These are phyloP conservation scores for Xylaria sp. DNA, from an alignment of 2,329 filamentous ascomycete genomes.

Conservation along the genomic window DNA sequence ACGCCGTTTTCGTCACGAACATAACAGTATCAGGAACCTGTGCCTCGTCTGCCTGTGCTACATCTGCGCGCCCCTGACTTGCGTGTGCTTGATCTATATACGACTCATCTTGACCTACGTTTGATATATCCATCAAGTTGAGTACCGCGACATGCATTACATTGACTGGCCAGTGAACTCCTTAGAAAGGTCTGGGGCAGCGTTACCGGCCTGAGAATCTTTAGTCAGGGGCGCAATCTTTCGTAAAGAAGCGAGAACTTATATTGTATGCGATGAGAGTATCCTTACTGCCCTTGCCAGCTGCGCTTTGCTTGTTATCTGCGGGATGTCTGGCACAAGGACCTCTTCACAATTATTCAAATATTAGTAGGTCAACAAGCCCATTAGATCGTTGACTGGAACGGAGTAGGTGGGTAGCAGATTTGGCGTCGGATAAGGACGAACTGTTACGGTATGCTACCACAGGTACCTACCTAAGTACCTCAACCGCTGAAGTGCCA, in stretches of 20 bases:
- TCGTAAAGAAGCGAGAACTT: slow-evolving; percentile 27
- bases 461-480: no score
- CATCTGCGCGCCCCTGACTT: background rate
- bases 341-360: slow-evolving; percentile 40
- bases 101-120: background rate
- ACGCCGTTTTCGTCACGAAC: slow-evolving; percentile 25
- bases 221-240: background rate
- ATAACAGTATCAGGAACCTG: background rate
- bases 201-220: slow-evolving; percentile 37
- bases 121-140: slow-evolving; percentile 18
- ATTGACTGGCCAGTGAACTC: slow-evolving; percentile 39
- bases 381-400: background rate
- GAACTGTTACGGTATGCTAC: no score
- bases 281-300: slow-evolving; percentile 54
- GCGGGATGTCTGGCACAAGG: slow-evolving; percentile 48
- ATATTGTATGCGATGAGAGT: slow-evolving; percentile 54
- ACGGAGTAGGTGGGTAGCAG: no score
- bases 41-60: background rate
- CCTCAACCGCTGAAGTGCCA: no score
- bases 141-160: slow-evolving; percentile 25
- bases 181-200: slow-evolving; percentile 42
- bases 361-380: slow-evolving; percentile 18
- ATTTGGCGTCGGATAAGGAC: no score
- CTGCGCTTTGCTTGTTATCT: slow-evolving; percentile 53
- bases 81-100: background rate